A percentile compares a stretch with the other conserved stretches of the same genome.
Conservation (phyloP, 1,284 basidiomycete genomes). For the Phylloboletellus chloephorus region DNA sequence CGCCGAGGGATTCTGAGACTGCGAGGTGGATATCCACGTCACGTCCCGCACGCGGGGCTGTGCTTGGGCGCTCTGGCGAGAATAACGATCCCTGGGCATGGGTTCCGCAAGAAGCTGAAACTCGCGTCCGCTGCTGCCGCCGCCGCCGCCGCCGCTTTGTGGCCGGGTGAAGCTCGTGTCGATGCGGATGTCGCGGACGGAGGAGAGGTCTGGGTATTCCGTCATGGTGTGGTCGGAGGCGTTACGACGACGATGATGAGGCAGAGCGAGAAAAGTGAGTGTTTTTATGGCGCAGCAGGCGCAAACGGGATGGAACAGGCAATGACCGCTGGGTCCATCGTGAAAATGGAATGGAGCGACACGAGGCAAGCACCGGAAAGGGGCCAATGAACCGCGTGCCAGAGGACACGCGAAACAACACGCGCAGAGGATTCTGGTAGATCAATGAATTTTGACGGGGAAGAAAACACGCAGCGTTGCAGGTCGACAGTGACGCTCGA, state of each 20-base stretch:
- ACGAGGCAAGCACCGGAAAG: constrained; percentile 28
- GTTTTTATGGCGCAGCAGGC: constrained; percentile 22
- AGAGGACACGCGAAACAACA: constrained; percentile 18
- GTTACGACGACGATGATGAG: constrained; percentile 6
- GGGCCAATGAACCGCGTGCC: constrained; percentile 15
- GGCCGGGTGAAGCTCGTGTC: constrained; percentile 29
- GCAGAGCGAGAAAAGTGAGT: not conserved
- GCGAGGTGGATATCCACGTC: constrained; percentile 29
- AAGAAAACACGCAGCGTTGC: no score
- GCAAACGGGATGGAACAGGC: constrained; percentile 22
- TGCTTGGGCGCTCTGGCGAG: constrained; percentile 25
- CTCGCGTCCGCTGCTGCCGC: no score
- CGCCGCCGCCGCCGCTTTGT: constrained; percentile 22
- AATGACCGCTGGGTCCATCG: constrained; percentile 13
- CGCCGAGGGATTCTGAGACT: constrained; percentile 27
- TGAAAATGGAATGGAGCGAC: constrained; percentile 22
- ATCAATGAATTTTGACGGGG: no score
- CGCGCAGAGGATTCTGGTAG: no score
- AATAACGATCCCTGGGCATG: constrained; percentile 26
- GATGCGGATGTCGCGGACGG: constrained; percentile 21
- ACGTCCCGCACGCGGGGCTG: constrained; percentile 27
- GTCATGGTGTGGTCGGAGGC: constrained; percentile 11
- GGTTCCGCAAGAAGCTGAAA: constrained; percentile 26
- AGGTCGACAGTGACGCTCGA: no score
- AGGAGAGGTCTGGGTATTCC: constrained; percentile 22